Evolutionary conservation across 2,329 filamentous ascomycete genomes (phyloP), one percentile per base, ranked within the genome.

Genomic region (Colletotrichum siamense): DNA sequence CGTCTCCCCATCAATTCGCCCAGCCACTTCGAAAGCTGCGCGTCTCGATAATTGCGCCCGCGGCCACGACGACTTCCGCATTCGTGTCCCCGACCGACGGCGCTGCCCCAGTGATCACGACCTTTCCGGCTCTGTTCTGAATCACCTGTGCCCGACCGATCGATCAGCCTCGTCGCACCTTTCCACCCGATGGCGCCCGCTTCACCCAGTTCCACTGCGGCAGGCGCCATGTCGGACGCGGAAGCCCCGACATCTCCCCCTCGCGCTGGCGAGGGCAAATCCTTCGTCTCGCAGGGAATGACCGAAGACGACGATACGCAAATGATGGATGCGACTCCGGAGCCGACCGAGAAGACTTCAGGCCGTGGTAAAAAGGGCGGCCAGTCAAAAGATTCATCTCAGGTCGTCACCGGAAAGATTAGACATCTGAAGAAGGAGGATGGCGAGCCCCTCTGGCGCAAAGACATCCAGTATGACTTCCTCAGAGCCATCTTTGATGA

Each of bases 401-500:
- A 85, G 69, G 83, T 82, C 73, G 83, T 86, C 70, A 86, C 91
- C 68, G 91, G 91, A 79, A 98, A 97, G 87, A 95, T 98, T 74
- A 88, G 94, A 69, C 95, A 97, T 83, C 86, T 98, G 69, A 98
- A 98, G 86, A 97, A 97, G 84, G 95, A 96, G 77, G 95, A 98
- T 82, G 95, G 95, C 81, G 94, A 96, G 79, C 95, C 95, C 64
- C 89, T 98, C 6, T 98, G 95, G 95, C 90, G 95, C 80, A 93
- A 92, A 83, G 95, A 98, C 84, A 98, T 98, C 76, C 95, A 98
- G 84, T 96, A 94, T 85, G 95, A 97, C 84, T 97, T 98, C 81
- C 89, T 98, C 79, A 92, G 92, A 79, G 91, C 92, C 66, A 93
- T 98, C 78, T 97, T 98, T 83, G 93, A 96, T 82, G 91, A 97